Conservation (phyloP, 2,329 filamentous ascomycete species). For the Colletotrichum sp. region DNA sequence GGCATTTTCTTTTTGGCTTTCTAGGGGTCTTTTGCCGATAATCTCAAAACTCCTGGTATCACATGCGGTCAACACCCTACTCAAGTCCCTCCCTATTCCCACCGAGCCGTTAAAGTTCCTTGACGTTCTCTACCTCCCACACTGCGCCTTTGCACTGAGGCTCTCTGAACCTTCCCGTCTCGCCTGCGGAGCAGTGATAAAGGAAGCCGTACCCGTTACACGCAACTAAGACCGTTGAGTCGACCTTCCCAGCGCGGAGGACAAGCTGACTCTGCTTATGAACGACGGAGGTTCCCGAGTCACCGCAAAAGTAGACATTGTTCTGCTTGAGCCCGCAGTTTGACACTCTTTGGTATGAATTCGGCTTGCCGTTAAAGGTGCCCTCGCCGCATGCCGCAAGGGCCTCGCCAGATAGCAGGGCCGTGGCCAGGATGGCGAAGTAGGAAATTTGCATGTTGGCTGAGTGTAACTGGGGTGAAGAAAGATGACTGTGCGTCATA, state of each 20-base stretch:
- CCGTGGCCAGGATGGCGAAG: not conserved
- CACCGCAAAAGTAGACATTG: not conserved
- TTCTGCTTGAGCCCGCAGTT: not conserved
- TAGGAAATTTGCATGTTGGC: not conserved
- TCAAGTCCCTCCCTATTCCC: not conserved
- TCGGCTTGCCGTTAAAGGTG: not conserved
- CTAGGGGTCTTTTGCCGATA: not conserved
- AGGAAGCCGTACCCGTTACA: not conserved
- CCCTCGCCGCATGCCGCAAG: not conserved
- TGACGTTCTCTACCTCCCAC: not conserved
- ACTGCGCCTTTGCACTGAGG: not conserved
- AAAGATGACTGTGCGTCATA: rapidly evolving
- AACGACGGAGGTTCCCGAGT: not conserved
- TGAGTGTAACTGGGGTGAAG: rapidly evolving
- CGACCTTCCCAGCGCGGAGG: not conserved
- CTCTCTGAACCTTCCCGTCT: not conserved
- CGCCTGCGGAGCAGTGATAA: not conserved
- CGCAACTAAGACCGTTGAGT: not conserved
- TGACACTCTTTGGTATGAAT: not conserved
- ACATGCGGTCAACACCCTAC: rapidly evolving
- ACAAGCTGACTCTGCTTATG: not conserved
- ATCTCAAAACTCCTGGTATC: not conserved
- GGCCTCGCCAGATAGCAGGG: not conserved
- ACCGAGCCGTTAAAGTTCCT: not conserved
- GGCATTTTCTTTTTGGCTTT: not conserved